phyloP scores from a whole-genome alignment of 2,329 filamentous ascomycete genomes.

The Gyromitra esculenta region DNA sequence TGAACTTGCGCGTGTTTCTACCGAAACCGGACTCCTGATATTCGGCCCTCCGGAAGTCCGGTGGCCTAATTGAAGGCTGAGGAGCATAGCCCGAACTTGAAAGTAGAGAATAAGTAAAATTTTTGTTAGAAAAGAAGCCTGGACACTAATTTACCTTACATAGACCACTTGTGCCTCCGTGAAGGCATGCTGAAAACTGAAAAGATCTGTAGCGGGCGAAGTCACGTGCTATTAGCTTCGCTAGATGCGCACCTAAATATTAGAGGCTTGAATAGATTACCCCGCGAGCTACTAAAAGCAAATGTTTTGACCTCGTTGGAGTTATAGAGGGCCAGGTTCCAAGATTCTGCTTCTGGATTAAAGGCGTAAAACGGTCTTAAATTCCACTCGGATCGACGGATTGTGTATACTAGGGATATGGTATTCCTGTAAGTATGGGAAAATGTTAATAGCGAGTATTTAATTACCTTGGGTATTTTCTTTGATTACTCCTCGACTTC shows the following conservation, averaged over 20 bases:
- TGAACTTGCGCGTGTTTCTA: slow-evolving; percentile 23
- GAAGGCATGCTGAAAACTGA: slow-evolving; percentile 41
- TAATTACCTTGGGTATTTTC: slow-evolving; percentile 41
- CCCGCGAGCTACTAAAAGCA: slow-evolving; percentile 22
- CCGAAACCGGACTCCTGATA: slow-evolving; percentile 33
- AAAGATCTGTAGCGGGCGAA: slow-evolving; percentile 17
- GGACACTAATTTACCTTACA: slow-evolving; percentile 7
- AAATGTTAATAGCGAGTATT: neutral
- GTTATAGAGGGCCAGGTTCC: slow-evolving; percentile 35
- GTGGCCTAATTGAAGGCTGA: slow-evolving; percentile 7
- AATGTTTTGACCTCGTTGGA: slow-evolving; percentile 26
- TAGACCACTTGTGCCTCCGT: slow-evolving; percentile 17
- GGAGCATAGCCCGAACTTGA: slow-evolving; percentile 20
- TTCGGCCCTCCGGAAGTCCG: slow-evolving; percentile 30
- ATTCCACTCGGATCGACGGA: slow-evolving; percentile 25
- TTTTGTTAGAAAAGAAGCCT: neutral
- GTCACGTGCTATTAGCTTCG: neutral
- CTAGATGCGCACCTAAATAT: neutral
- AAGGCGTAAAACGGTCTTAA: slow-evolving; percentile 40
- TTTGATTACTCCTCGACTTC: neutral
- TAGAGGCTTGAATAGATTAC: slow-evolving; percentile 15
- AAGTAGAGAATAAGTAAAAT: slow-evolving; percentile 1
- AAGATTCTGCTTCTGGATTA: slow-evolving; percentile 12
- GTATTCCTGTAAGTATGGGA: neutral
- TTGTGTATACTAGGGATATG: slow-evolving; percentile 25